Evolutionary conservation across 352 stramenopile genomes (phyloP).

Genomic region (Phytopythium ostracodes): DNA sequence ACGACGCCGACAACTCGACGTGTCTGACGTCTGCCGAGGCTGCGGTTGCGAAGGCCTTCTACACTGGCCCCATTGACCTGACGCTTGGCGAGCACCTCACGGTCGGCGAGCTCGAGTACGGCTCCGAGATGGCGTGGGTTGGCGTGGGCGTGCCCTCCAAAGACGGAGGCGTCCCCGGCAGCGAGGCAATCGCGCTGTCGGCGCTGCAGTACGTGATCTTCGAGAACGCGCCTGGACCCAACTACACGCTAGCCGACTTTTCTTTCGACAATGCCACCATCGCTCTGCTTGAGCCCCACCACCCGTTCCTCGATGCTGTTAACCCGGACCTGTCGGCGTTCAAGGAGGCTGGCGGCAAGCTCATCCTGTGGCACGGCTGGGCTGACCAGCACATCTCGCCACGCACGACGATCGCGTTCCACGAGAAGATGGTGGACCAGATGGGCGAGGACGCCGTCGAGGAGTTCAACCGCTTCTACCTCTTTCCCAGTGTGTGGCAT

Average conservation of each 20-base stretch:
- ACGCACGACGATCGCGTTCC: constrained; percentile 36
- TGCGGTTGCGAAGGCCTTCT: constrained; percentile 28
- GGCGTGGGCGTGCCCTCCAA: constrained; percentile 32
- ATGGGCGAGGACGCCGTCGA: constrained; percentile 27
- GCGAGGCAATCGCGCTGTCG: constrained; percentile 25
- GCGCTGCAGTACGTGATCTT: constrained; percentile 41
- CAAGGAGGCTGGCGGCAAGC: constrained; percentile 29
- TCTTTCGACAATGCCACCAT: constrained; percentile 34
- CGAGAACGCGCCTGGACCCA: constrained; percentile 25
- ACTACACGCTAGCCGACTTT: constrained; percentile 40
- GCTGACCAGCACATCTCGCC: constrained; percentile 45
- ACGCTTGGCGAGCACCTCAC: constrained; percentile 25
- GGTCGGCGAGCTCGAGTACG: constrained; percentile 37
- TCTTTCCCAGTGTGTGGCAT: constrained; percentile 43
- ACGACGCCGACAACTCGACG: constrained; percentile 27
- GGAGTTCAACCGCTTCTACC: constrained; percentile 41
- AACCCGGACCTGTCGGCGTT: constrained; percentile 34
- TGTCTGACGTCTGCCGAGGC: constrained; percentile 32
- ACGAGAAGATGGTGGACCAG: constrained; percentile 28
- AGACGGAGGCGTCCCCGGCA: constrained; percentile 21
- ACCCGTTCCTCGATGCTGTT: constrained; percentile 32
- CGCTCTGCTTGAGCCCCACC: constrained; percentile 22
- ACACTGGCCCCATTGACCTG: constrained; percentile 29
- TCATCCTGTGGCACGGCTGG: constrained; percentile 48
- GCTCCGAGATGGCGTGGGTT: constrained; percentile 36